Evolutionary conservation across 2,329 filamentous ascomycete genomes (phyloP).

Genomic region (Penicillium sp.): DNA sequence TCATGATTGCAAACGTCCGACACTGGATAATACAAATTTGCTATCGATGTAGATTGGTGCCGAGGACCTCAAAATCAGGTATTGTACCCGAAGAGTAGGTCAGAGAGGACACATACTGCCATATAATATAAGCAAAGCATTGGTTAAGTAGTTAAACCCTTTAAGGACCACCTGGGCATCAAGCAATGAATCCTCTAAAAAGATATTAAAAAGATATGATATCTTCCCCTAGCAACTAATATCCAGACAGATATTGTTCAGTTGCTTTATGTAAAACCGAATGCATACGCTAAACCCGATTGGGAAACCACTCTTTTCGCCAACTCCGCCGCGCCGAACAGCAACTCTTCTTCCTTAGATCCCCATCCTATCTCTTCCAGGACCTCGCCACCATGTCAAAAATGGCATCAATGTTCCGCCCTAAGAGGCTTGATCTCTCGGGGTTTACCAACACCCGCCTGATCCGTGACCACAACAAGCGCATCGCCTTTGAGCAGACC

Average conservation of each 20-base stretch:
- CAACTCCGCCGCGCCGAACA: slow-evolving; percentile 23
- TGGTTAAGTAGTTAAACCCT: no score
- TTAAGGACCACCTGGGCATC: no score
- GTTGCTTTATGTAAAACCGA: background rate
- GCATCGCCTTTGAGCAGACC: slow-evolving; percentile 78
- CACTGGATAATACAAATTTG: no score
- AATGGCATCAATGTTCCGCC: slow-evolving; percentile 67
- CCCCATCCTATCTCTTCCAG: slow-evolving; percentile 2
- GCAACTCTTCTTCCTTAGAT: slow-evolving; percentile 8
- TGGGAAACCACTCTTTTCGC: slow-evolving; percentile 20
- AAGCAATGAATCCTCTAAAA: no score
- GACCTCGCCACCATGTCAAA: slow-evolving; percentile 19
- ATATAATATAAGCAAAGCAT: no score
- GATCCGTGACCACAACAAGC: slow-evolving; percentile 94
- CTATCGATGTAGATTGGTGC: no score
- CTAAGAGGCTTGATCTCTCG: slow-evolving; percentile 83
- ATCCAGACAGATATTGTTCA: background rate
- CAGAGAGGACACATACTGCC: no score
- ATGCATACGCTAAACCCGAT: slow-evolving; percentile 23
- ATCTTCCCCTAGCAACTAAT: background rate
- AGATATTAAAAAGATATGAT: no score
- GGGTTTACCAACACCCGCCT: slow-evolving; percentile 80
- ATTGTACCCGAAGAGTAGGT: no score
- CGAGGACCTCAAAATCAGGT: no score
- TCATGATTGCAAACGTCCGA: no score